Base-by-base conservation (phyloP, 495 filamentous ascomycete species). In the Penicillium turbatum region DNA sequence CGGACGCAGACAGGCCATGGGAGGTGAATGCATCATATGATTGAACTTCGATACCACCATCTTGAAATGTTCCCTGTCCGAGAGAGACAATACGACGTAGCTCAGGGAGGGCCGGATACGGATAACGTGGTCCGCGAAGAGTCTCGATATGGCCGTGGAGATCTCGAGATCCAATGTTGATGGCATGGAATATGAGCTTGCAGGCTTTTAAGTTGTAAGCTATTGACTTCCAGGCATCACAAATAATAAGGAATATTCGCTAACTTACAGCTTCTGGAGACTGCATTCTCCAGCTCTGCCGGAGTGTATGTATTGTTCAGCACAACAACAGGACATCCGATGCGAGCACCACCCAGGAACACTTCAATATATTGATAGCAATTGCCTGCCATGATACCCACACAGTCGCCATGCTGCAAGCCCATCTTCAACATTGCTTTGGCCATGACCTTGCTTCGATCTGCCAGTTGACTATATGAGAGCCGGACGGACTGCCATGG, bases 271-370 rank as follows among this genome's bases (percentile, higher is more conserved):
- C 56, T 61, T 19, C 30, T 51, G 6, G 24, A 15, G 13, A 60
- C 53, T 1, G 61, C 61, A 50, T 54, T 64, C n/a, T n/a, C 38
- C 0, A 64, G 15, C 40, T 68, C 65, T 11, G 42, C 32, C 0
- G 63, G 60, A 1, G 58, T 66, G 26, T 64, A 68, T 1, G 61
- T 64, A 32, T 57, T 66, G 34, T 66, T 68, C 39, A 68, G 37
- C 1, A 68, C 60, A 11, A 64, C 63, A 6, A 64, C 54, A 12
- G 57, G 55, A 32, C 56, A 60, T n/a, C 65, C 65, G 49, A 66
- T 61, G 1, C 60, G 46, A 3, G 40, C 56, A 9, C 44, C 56
- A 7, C 51, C 65, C 0, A 68, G 41, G 15, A 68, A 68, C 2
- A 62, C 47, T 38, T 63, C 58, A 16, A 66, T 49, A 48, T 64